These are phyloP conservation scores for Coniferiporia sulphurascens DNA, from an alignment of 1,284 basidiomycete genomes.

Conservation along the genomic window DNA sequence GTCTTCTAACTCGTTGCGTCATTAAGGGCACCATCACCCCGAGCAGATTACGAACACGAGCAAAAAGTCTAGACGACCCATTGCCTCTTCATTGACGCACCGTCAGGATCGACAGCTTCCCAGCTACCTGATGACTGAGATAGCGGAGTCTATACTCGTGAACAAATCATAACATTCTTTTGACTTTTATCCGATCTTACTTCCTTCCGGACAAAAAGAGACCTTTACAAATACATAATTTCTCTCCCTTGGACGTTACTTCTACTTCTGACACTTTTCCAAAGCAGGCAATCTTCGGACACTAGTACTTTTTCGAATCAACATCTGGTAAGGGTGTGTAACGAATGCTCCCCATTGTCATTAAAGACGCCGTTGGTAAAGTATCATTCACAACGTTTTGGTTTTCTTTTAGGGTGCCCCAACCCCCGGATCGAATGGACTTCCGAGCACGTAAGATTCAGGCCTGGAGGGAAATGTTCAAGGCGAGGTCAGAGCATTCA, in stretches of 20 bases:
- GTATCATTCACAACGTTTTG: no score
- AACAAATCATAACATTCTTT: background rate
- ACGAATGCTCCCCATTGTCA: no score
- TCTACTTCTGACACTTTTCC: background rate
- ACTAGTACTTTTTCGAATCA: no score
- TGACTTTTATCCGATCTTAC: background rate
- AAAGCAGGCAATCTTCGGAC: no score
- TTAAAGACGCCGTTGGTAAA: no score
- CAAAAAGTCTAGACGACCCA: conserved; percentile 10
- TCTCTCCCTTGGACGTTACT: background rate
- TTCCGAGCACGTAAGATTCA: no score
- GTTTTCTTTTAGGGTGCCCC: no score
- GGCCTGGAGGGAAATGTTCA: no score
- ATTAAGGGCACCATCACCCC: conserved; percentile 13
- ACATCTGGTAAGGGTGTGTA: no score
- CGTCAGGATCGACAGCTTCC: background rate
- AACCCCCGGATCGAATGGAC: no score
- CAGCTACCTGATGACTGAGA: no score
- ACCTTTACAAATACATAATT: background rate
- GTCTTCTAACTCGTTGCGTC: conserved; percentile 11
- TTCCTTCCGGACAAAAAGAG: background rate
- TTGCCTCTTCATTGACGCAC: background rate
- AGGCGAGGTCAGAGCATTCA: no score
- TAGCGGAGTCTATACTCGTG: background rate
- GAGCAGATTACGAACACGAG: conserved; percentile 1